Evolutionary conservation across 331 rosid species (phyloP), one percentile per base, ranked within the genome.

Genomic region (Quercus phellos): DNA sequence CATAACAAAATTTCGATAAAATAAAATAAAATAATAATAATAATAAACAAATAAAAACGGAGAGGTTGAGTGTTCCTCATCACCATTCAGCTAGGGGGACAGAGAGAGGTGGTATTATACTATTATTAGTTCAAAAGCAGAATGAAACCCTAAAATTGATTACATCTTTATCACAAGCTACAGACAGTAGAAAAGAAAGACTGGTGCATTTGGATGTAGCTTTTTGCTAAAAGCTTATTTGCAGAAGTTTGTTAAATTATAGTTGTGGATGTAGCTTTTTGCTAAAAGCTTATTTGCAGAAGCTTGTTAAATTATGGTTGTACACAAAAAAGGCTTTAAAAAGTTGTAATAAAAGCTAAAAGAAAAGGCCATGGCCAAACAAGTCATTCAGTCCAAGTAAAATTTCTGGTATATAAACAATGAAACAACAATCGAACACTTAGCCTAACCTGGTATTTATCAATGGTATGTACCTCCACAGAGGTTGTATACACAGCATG

Each of bases 391-490:
- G 54, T 38, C 51, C 24, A 50, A 54, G 24, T 26, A 12, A 6
- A 67, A 68, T 43, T 69, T 68, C 68, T 8, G 3, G 46, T 38
- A 8, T 8, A 51, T 0, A 21, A 60, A 21, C 21, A 5, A 72
- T 1, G 29, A 32, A 18, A 55, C 67, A 17, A n/a, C 51, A 10
- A 8, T 14, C 21, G 17, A 54, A 27, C 64, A 61, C 34, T 74
- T 61, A 58, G 70, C 66, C 80, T 27, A 38, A 92, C 98, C 97
- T 94, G 99, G 81, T 92, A 92, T 85, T 92, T 94, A 87, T 94
- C 98, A 85, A 94, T 94, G 77, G 99, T 94, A 81, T 94, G 94
- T 82, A 92, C 87, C 90, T 92, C 98, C 79, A 94, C 91, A 22
- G 97, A 89, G 63, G 89, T 73, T 43, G 74, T 50, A 84, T 77